phyloP scores from a whole-genome alignment of 768 basidiomycete genomes.

The Mycena vulgaris region DNA sequence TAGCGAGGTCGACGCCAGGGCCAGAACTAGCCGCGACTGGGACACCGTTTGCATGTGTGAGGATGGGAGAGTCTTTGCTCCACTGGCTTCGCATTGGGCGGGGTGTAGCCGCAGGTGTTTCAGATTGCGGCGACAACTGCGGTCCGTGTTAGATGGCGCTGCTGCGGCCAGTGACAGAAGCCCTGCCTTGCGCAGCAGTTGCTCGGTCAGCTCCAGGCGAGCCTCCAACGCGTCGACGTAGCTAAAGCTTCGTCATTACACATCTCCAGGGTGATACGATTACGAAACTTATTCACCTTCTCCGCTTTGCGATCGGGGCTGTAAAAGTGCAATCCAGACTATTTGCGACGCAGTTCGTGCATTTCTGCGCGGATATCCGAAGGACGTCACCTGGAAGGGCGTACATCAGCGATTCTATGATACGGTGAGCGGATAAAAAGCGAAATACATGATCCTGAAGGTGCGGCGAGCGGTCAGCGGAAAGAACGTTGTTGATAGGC shows the following conservation, averaged over 20 bases:
- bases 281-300: neutral
- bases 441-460: neutral
- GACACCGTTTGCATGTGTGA: neutral
- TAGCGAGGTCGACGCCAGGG: constrained; percentile 22
- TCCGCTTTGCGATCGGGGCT: neutral
- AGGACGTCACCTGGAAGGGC: neutral
- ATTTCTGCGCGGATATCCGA: neutral
- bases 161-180: no score
- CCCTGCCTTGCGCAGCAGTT: neutral
- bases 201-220: neutral
- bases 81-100: neutral
- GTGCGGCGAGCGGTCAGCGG: no score
- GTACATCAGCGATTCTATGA: neutral
- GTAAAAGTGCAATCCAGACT: neutral
- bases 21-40: neutral
- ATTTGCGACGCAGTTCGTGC: neutral
- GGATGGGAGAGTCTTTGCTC: neutral
- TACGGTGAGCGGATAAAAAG: neutral
- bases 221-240: neutral
- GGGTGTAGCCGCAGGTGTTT: neutral
- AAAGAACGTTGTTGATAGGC: no score
- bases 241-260: neutral
- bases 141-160: neutral
- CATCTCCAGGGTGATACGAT: neutral
- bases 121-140: neutral